Percentiles rank a stretch among this genome's conserved stretches.
phyloP scores from a whole-genome alignment of 306 rosid genomes.

The Castanopsis chinensis region DNA sequence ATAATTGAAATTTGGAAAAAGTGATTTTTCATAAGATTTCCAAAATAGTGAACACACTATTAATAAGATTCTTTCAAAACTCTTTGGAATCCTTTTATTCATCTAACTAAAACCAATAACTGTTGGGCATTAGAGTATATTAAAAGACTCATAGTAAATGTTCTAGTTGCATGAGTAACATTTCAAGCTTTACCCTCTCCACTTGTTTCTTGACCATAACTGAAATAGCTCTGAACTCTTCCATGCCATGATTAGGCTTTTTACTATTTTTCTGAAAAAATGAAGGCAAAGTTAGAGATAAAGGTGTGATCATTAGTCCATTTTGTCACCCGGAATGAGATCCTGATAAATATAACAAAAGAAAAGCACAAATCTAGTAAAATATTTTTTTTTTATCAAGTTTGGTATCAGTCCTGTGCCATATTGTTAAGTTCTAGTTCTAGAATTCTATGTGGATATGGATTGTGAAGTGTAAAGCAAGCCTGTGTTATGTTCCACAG shows the following conservation, averaged over 20 bases:
- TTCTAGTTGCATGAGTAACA: neutral
- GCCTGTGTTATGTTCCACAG: no score
- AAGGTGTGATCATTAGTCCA: neutral
- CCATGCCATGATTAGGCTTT: slow-evolving; percentile 2
- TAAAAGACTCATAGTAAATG: neutral
- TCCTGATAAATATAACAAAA: no score
- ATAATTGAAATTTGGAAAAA: neutral
- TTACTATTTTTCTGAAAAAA: slow-evolving; percentile 17
- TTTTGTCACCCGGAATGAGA: no score
- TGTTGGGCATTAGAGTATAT: neutral
- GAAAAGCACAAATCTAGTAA: no score
- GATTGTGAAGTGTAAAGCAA: no score
- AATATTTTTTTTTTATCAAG: no score
- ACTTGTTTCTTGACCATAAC: slow-evolving; percentile 13
- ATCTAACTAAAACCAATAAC: neutral
- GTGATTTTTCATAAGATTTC: neutral
- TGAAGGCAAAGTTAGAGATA: neutral
- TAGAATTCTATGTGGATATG: no score
- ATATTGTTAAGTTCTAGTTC: no score
- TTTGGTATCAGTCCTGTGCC: no score
- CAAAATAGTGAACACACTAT: neutral
- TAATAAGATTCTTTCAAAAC: neutral
- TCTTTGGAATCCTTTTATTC: neutral
- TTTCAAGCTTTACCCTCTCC: slow-evolving; percentile 21
- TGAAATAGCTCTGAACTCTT: slow-evolving; percentile 19